Conservation (phyloP, 768 basidiomycete genomes). For the Saitozyma podzolica region DNA sequence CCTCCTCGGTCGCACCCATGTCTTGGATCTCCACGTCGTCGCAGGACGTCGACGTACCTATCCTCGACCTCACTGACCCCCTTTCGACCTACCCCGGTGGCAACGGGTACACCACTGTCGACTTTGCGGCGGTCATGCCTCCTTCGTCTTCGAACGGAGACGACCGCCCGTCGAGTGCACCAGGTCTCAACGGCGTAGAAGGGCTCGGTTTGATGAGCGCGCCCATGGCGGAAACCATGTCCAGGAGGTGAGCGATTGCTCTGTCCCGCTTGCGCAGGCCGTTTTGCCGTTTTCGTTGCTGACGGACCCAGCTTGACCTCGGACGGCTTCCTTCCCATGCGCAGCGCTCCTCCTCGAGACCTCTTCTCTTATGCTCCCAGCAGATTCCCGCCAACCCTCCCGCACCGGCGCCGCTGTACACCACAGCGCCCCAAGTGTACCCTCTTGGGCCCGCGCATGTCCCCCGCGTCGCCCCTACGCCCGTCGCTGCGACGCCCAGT, state of each 20-base stretch:
- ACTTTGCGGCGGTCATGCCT: constrained; percentile 33
- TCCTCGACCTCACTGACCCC: not conserved
- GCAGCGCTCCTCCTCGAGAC: constrained; percentile 35
- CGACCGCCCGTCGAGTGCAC: constrained; percentile 33
- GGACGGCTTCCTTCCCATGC: constrained; percentile 27
- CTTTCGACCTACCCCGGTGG: not conserved
- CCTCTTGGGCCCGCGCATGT: no score
- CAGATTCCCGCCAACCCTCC: constrained; percentile 28
- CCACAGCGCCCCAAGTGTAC: constrained; percentile 23
- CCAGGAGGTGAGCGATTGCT: constrained; percentile 33
- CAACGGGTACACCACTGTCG: constrained; percentile 7
- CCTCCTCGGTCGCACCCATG: no score
- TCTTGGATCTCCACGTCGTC: no score
- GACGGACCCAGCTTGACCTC: constrained; percentile 26
- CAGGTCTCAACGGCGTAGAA: constrained; percentile 30
- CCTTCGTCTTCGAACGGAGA: not conserved
- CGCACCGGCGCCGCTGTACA: constrained; percentile 33
- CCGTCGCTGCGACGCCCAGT: constrained; percentile 18
- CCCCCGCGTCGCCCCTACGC: constrained; percentile 17
- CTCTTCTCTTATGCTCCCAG: constrained; percentile 40
- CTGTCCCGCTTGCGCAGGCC: not conserved
- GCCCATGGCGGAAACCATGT: constrained; percentile 32
- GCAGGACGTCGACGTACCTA: not conserved
- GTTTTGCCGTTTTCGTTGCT: constrained; percentile 3
- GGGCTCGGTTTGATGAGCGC: constrained; percentile 40